Evolutionary conservation across 768 basidiomycete genomes (phyloP).

Genomic region (Tylopilus intermedius): DNA sequence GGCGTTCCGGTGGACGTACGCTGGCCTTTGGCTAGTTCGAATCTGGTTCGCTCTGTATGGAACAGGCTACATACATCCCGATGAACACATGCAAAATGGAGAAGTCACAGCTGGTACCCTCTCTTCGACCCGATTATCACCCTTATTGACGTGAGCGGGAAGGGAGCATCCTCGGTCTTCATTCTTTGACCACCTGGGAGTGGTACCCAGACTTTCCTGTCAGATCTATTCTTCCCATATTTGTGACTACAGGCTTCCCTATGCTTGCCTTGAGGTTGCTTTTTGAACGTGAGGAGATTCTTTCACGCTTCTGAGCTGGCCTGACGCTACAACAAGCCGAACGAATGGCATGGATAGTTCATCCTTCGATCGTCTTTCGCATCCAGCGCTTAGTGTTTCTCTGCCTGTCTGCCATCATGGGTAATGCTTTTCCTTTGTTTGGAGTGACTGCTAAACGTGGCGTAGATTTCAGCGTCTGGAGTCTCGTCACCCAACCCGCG

Average conservation of each 20-base stretch:
- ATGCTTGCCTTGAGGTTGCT: constrained; percentile 17
- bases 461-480: constrained; percentile 23
- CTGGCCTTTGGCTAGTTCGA: constrained; percentile 26
- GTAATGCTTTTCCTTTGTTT: constrained; percentile 16
- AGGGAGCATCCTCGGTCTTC: constrained; percentile 29
- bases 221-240: constrained; percentile 32
- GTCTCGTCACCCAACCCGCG: constrained; percentile 19
- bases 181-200: constrained; percentile 34
- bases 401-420: constrained; percentile 29
- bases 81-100: constrained; percentile 40
- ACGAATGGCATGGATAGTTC: background rate
- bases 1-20: constrained; percentile 19
- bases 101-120: constrained; percentile 34
- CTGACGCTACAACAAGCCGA: constrained; percentile 15
- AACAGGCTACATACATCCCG: constrained; percentile 38
- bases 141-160: constrained; percentile 9
- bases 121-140: background rate
- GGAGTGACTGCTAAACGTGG: constrained; percentile 1
- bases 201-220: constrained; percentile 33
- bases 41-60: constrained; percentile 31
- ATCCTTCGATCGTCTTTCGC: constrained; percentile 23
- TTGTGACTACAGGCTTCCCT: constrained; percentile 32
- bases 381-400: constrained; percentile 31
- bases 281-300: constrained; percentile 21
- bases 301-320: background rate